Evolutionary conservation across 1,139 yeast species (phyloP).

Genomic region (Hyphopichia khmerensis): DNA sequence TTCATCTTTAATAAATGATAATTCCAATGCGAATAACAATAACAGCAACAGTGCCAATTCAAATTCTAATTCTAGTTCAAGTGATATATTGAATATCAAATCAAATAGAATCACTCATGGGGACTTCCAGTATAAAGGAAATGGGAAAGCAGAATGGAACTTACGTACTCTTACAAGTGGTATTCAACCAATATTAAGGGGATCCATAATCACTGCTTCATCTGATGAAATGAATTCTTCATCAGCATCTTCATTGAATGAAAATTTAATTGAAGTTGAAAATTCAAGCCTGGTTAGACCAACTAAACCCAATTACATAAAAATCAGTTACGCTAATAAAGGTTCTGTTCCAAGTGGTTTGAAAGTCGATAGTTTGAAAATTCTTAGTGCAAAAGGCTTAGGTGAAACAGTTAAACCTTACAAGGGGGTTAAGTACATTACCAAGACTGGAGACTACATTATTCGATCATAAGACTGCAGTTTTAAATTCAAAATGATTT

Average conservation of each 20-base stretch:
- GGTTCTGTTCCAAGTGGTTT: conserved; percentile 80
- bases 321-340: conserved; percentile 56
- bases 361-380: conserved; percentile 64
- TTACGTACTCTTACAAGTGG: conserved; percentile 64
- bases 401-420: conserved; percentile 71
- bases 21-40: too few relatives aligned
- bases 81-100: conserved; percentile 34
- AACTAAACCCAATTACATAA: conserved; percentile 51
- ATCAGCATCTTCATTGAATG: conserved; percentile 4
- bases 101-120: conserved; percentile 68
- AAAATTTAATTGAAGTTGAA: conserved; percentile 7
- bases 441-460: conserved; percentile 62
- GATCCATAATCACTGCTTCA: conserved; percentile 30
- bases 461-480: conserved; percentile 46
- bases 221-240: conserved; percentile 9
- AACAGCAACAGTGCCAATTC: conserved; percentile 17
- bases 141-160: conserved; percentile 69
- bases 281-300: conserved; percentile 8
- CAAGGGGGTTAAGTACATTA: conserved; percentile 86
- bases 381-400: conserved; percentile 57
- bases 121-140: conserved; percentile 56
- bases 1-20: neutral
- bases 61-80: neutral
- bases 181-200: conserved; percentile 67
- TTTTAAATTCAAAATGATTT: too few relatives aligned